These are phyloP conservation scores for Paecilomyces sp. DNA, from an alignment of 2,329 filamentous ascomycete species.

Conservation along the genomic window DNA sequence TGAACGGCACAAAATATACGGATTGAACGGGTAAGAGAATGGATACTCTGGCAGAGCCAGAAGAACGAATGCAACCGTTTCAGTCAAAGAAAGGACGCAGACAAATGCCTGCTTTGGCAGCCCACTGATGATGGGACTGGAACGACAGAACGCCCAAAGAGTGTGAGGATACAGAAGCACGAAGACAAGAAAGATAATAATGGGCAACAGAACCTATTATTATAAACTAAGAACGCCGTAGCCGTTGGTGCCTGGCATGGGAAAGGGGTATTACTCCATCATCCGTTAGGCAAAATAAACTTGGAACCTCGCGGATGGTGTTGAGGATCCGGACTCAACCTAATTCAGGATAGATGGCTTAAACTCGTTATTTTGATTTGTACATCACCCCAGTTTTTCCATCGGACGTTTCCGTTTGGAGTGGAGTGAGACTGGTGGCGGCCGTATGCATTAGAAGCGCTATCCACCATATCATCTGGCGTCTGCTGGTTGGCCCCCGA, in stretches of 20 bases:
- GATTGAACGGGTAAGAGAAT: constrained; percentile 15
- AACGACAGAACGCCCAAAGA: background rate
- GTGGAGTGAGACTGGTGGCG: background rate
- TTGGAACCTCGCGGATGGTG: background rate
- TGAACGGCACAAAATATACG: constrained; percentile 1
- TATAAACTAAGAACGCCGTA: background rate
- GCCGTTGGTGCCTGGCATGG: background rate
- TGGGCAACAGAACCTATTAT: background rate
- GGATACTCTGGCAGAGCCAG: constrained; percentile 29
- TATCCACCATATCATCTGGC: background rate
- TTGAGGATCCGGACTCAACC: background rate
- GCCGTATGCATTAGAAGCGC: background rate
- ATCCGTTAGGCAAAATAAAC: background rate
- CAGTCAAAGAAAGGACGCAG: constrained; percentile 51
- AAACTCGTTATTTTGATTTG: background rate
- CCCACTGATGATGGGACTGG: constrained; percentile 1
- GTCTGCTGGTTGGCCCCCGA: background rate
- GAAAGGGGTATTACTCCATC: background rate
- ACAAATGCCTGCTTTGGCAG: constrained; percentile 31
- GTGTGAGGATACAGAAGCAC: background rate
- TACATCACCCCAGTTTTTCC: background rate
- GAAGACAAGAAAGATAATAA: background rate
- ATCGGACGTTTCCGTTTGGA: background rate
- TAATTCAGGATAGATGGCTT: background rate
- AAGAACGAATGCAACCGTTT: constrained; percentile 22